These are phyloP conservation scores for Coccinonectria pachysandricola DNA, from an alignment of 2,329 filamentous ascomycete species.

Conservation along the genomic window DNA sequence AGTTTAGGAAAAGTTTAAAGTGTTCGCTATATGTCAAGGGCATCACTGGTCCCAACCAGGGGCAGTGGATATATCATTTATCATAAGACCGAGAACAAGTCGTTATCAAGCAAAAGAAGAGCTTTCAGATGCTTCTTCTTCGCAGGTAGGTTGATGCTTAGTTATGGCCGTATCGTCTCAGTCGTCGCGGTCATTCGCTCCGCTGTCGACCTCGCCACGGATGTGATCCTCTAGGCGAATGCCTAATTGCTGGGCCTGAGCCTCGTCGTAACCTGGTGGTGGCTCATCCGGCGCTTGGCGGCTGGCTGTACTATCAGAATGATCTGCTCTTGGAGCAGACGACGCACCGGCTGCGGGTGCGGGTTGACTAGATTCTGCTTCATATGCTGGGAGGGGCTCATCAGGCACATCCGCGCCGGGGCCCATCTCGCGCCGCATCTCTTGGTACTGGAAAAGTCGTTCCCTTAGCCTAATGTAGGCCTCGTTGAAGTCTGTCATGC, in stretches of 20 bases:
- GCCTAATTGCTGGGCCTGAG: slow-evolving; percentile 59
- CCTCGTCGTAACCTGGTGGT: slow-evolving; percentile 85
- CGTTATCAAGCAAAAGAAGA: too few relatives aligned
- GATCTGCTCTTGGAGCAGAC: slow-evolving; percentile 17
- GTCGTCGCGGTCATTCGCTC: slow-evolving; percentile 22
- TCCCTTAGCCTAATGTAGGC: slow-evolving; percentile 79
- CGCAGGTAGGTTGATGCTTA: too few relatives aligned
- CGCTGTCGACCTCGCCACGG: slow-evolving; percentile 60
- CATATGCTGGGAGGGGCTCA: slow-evolving; percentile 83
- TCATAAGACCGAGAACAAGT: too few relatives aligned
- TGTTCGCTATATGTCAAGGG: too few relatives aligned
- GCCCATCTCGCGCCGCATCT: slow-evolving; percentile 61
- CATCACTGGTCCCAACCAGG: too few relatives aligned
- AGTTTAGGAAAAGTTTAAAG: too few relatives aligned
- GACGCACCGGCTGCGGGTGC: slow-evolving; percentile 16
- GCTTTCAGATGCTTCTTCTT: too few relatives aligned
- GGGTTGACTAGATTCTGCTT: slow-evolving; percentile 38
- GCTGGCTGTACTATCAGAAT: slow-evolving; percentile 27
- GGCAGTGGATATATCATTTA: too few relatives aligned
- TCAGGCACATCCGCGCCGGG: slow-evolving; percentile 57
- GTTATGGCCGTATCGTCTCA: too few relatives aligned
- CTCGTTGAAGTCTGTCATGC: slow-evolving; percentile 83
- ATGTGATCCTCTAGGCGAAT: slow-evolving; percentile 58
- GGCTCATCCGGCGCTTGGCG: slow-evolving; percentile 56
- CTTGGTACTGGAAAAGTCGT: slow-evolving; percentile 68